phyloP scores from a whole-genome alignment of 495 filamentous ascomycete species.

The Filosporella fistucella region DNA sequence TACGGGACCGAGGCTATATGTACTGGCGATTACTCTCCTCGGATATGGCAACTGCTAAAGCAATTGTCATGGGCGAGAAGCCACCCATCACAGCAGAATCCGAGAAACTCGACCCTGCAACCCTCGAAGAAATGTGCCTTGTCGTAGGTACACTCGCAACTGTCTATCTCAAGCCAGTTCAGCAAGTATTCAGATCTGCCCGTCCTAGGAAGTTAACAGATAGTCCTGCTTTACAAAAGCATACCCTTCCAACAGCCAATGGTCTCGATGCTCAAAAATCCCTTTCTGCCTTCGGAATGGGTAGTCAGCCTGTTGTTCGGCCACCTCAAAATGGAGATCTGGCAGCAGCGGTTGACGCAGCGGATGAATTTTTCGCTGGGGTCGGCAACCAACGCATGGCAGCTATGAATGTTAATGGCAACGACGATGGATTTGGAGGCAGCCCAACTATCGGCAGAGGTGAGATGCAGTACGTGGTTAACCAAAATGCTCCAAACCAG shows the following conservation, averaged over 20 bases:
- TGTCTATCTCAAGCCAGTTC: constrained; percentile 95
- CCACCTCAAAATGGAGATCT: constrained; percentile 36
- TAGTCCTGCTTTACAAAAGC: constrained; percentile 78
- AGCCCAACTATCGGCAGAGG: constrained; percentile 29
- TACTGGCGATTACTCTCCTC: constrained; percentile 98
- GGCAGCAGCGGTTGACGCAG: constrained; percentile 69
- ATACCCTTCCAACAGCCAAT: constrained; percentile 44
- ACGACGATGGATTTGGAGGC: constrained; percentile 39
- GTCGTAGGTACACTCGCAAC: constrained; percentile 95
- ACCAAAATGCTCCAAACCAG: constrained; percentile 59
- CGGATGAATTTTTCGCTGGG: constrained; percentile 80
- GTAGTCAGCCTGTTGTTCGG: constrained; percentile 34
- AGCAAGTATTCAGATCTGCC: constrained; percentile 93
- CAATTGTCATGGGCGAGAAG: constrained; percentile 94
- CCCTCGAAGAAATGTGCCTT: constrained; percentile 94
- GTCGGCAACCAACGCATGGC: constrained; percentile 69
- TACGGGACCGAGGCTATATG: constrained; percentile 96
- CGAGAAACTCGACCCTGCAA: constrained; percentile 86
- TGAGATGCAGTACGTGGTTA: constrained; percentile 54
- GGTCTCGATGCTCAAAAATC: constrained; percentile 45
- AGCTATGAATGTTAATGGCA: constrained; percentile 52
- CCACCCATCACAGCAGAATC: constrained; percentile 94
- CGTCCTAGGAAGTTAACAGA: constrained; percentile 72
- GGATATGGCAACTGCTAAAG: constrained; percentile 80
- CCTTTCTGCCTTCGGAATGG: constrained; percentile 46